Percentiles rank a stretch among this genome's conserved stretches.
phyloP scores from a whole-genome alignment of 169 alveolate species.

The Eimeria acervulina region DNA sequence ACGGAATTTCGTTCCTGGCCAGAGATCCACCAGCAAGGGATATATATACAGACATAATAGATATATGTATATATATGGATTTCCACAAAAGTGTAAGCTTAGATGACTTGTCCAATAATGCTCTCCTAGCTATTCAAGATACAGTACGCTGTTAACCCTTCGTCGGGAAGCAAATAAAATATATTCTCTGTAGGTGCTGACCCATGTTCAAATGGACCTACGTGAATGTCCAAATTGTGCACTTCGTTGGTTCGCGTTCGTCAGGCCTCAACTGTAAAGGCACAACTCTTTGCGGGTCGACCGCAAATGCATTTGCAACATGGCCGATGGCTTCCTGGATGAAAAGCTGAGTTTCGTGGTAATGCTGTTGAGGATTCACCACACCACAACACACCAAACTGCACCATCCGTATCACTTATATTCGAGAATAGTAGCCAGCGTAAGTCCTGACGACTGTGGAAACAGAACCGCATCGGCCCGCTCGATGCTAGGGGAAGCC shows the following conservation, averaged over 20 bases:
- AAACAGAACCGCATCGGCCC: not conserved
- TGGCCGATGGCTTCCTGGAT: slow-evolving; percentile 12
- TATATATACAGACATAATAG: too few species aligned
- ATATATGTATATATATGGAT: too few species aligned
- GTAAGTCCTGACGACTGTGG: not conserved
- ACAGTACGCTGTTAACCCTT: not conserved
- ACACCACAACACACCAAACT: not conserved
- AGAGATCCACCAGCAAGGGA: not conserved
- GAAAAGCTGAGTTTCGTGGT: slow-evolving; percentile 46
- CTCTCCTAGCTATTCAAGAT: not conserved
- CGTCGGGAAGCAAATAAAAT: not conserved
- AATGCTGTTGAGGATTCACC: slow-evolving; percentile 37
- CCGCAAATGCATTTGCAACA: slow-evolving; percentile 45
- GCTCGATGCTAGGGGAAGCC: not conserved
- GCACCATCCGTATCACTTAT: not conserved
- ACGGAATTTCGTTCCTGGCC: not conserved
- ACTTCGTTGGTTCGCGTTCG: slow-evolving; percentile 33
- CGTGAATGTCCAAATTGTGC: slow-evolving; percentile 65
- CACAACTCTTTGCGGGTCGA: slow-evolving; percentile 31
- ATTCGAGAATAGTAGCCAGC: not conserved
- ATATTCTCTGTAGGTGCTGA: not conserved
- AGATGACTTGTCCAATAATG: not conserved
- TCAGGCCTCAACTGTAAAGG: slow-evolving; percentile 73
- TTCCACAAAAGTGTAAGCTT: not conserved
- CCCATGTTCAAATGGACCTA: not conserved